Evolutionary conservation across 306 rosid species (phyloP).

Genomic region (Fragaria ananassa): DNA sequence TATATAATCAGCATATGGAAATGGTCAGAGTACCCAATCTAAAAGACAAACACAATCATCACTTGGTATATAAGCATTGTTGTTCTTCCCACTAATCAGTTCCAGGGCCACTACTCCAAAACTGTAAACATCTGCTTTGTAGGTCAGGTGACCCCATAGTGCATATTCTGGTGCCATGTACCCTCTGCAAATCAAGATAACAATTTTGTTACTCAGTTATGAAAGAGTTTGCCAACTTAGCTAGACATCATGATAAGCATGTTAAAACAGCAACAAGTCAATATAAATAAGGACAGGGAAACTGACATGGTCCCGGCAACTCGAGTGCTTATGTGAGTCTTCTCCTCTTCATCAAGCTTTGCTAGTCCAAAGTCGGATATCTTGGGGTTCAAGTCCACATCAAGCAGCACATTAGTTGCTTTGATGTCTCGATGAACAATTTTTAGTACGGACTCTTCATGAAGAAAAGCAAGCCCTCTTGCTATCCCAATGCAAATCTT

Average conservation of each 20-base stretch:
- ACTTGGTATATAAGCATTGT: slow-evolving; percentile 45
- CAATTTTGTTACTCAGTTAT: not conserved
- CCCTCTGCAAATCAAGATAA: slow-evolving; percentile 44
- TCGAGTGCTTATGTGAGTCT: slow-evolving; percentile 67
- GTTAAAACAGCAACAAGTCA: not conserved
- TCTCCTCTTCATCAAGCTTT: slow-evolving; percentile 60
- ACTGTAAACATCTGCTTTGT: slow-evolving; percentile 77
- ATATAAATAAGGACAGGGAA: not conserved
- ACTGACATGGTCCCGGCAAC: slow-evolving; percentile 84
- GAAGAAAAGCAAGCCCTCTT: slow-evolving; percentile 76
- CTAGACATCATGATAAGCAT: not conserved
- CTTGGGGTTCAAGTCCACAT: slow-evolving; percentile 59
- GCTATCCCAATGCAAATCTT: slow-evolving; percentile 71
- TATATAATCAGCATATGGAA: not conserved
- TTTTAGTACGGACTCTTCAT: slow-evolving; percentile 64
- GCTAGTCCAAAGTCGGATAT: slow-evolving; percentile 84
- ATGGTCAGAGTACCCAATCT: slow-evolving; percentile 46
- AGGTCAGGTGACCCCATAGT: slow-evolving; percentile 60
- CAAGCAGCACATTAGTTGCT: slow-evolving; percentile 73
- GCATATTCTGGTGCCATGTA: slow-evolving; percentile 86
- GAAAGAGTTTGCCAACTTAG: not conserved
- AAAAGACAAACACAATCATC: slow-evolving; percentile 57
- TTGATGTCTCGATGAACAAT: slow-evolving; percentile 79
- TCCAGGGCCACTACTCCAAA: slow-evolving; percentile 71
- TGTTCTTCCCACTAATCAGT: slow-evolving; percentile 56